These are phyloP conservation scores for Escovopsis weberi DNA, from an alignment of 2,329 filamentous ascomycete species.

Conservation along the genomic window DNA sequence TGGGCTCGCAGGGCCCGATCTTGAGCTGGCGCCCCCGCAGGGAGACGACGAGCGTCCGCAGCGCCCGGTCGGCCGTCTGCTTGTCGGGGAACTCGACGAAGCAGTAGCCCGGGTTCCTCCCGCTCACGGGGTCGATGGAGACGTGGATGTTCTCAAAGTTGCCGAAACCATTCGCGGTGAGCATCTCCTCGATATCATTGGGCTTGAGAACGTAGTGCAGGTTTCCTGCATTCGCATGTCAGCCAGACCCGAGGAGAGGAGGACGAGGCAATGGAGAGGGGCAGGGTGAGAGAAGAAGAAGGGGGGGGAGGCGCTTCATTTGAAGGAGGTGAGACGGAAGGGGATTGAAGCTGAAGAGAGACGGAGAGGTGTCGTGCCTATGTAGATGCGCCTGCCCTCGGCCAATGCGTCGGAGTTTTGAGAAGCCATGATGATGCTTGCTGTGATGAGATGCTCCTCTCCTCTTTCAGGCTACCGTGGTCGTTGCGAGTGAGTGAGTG, in stretches of 20 bases:
- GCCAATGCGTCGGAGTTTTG: constrained; percentile 10
- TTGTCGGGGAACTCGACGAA: constrained; percentile 52
- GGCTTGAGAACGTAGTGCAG: constrained; percentile 40
- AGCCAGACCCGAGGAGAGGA: not conserved
- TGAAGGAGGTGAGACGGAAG: not conserved
- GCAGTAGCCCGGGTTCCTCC: constrained; percentile 59
- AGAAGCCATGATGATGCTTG: too few relatives aligned
- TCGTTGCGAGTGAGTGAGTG: too few relatives aligned
- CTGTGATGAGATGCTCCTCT: too few relatives aligned
- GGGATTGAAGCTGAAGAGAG: not conserved
- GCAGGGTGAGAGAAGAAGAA: not conserved
- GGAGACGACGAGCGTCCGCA: constrained; percentile 38
- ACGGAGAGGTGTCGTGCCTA: constrained; percentile 24
- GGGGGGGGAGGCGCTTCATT: too few relatives aligned
- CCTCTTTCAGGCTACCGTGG: too few relatives aligned
- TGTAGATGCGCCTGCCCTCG: constrained; percentile 37
- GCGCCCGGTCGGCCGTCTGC: constrained; percentile 37
- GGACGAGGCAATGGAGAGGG: not conserved
- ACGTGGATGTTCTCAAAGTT: constrained; percentile 46
- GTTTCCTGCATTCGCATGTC: constrained; percentile 21
- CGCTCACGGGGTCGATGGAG: constrained; percentile 52
- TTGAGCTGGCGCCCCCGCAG: constrained; percentile 46
- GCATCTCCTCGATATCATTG: constrained; percentile 45
- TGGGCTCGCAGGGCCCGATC: constrained; percentile 50
- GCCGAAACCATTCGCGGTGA: constrained; percentile 28